Conservation (phyloP, 768 basidiomycete genomes). For the Boletus speciosus region DNA sequence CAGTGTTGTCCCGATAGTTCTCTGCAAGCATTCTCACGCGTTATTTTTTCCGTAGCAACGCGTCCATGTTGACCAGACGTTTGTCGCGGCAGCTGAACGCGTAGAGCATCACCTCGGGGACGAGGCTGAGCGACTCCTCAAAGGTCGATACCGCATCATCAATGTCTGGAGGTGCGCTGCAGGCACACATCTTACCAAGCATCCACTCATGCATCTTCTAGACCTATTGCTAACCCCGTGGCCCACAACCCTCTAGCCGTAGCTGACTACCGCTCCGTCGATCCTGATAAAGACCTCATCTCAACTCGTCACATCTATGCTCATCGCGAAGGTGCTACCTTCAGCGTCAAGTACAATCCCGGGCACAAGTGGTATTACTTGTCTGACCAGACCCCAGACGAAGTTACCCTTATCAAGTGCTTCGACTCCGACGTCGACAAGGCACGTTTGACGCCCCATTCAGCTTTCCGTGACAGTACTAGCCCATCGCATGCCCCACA, state of each 20-base stretch:
- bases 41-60: conserved; percentile 24
- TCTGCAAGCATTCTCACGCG: background rate
- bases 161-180: conserved; percentile 41
- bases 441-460: conserved; percentile 42
- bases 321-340: conserved; percentile 34
- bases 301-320: conserved; percentile 36
- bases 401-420: conserved; percentile 43
- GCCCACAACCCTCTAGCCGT: conserved; percentile 41
- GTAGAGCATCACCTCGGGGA: conserved; percentile 37
- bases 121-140: conserved; percentile 41
- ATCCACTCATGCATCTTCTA: conserved; percentile 1
- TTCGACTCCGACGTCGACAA: conserved; percentile 41
- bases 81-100: conserved; percentile 33
- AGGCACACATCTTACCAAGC: no score
- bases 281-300: conserved; percentile 36
- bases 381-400: conserved; percentile 38
- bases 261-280: conserved; percentile 38
- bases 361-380: conserved; percentile 40
- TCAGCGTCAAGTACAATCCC: conserved; percentile 35
- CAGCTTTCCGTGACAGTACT: conserved; percentile 38
- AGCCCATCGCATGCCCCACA: conserved; percentile 35
- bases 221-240: conserved; percentile 38
- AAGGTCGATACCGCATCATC: conserved; percentile 41
- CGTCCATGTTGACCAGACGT: conserved; percentile 48
- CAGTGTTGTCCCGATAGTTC: conserved; percentile 2